phyloP scores from a whole-genome alignment of 192 early-diverging fungal genomes.

The Backusella psychrophila region DNA sequence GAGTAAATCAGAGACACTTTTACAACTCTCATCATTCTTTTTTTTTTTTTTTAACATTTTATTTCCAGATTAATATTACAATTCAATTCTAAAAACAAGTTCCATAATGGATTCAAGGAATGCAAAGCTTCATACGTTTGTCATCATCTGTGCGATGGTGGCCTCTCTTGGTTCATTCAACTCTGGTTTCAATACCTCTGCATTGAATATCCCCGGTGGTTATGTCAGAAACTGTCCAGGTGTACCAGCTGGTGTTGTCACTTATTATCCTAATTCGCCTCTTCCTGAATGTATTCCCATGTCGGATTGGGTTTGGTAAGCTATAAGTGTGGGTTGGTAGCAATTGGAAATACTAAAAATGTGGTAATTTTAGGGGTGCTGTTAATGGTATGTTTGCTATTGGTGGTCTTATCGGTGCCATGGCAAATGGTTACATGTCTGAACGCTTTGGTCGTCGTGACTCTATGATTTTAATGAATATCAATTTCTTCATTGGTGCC shows the following conservation, averaged over 20 bases:
- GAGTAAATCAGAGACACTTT: too few species aligned
- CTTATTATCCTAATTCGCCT: constrained; percentile 28
- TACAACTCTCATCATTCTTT: too few species aligned
- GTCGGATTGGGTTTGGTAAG: constrained; percentile 44
- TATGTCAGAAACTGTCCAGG: constrained; percentile 49
- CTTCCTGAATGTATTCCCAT: constrained; percentile 37
- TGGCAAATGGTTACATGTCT: constrained; percentile 58
- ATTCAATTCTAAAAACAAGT: background rate
- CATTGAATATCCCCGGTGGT: constrained; percentile 56
- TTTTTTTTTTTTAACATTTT: too few species aligned
- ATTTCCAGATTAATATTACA: too few species aligned
- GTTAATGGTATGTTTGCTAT: constrained; percentile 57
- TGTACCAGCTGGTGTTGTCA: constrained; percentile 26
- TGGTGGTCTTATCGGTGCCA: constrained; percentile 64
- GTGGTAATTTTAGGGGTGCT: constrained; percentile 40
- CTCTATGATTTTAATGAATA: constrained; percentile 50
- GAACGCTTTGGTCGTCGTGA: constrained; percentile 62
- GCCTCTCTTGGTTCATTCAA: constrained; percentile 32
- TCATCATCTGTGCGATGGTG: constrained; percentile 26
- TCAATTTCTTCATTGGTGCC: constrained; percentile 45
- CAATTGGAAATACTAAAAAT: background rate
- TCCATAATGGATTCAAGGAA: constrained; percentile 20
- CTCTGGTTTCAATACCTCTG: constrained; percentile 32
- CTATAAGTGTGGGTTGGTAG: background rate
- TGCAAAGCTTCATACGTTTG: constrained; percentile 16